Evolutionary conservation across 2,329 filamentous ascomycete species (phyloP), one percentile per base, ranked within the genome.

Genomic region (Neophaeococcomyces aloes): DNA sequence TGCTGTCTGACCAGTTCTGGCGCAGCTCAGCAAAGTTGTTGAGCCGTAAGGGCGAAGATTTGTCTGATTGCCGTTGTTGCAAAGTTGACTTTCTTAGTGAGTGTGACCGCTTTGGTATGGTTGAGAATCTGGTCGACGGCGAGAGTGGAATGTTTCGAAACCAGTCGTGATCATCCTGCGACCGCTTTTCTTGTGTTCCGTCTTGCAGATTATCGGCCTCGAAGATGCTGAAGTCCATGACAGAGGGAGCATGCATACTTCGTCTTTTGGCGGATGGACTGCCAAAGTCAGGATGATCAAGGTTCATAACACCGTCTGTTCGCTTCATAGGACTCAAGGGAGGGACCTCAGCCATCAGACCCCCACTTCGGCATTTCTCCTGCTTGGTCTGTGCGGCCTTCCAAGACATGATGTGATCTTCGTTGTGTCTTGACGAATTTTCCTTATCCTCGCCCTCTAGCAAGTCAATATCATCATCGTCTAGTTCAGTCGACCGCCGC

Each of bases 191-290:
- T 41, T 54, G 38, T 41, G 56, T 52, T 32, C 62, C 59, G 35
- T 57, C 61, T 44, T 43, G 51, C 46, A 44, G 33, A 15, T 38
- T 46, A 29, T 52, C 55, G 27, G 48, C 53, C 47, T 88, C 86
- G 60, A 94, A 94, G 27, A 94, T 78, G 60, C 79, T 86, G 58
- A 86, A 83, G 53, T 79, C 74, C 19, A 68, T 61, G 35, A 72
- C 71, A 49, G 81, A 69, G n/a, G 80, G 71, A 33, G 82, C 82
- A 60, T 94, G 86, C 54, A 94, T 65, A 64, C 88, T 95, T 57
- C 91, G 79, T 52, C 91, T 77, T 69, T 95, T 95, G 36, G 88
- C 85, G 47, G 89, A 84, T 0, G 91, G 89, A 57, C 85, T 95
- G 53, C 84, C 84, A 44, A 83, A 71, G 55, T 75, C 81, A 21